phyloP scores from a whole-genome alignment of 371 early-diverging fungal species.

The Zopfochytrium polystomum region DNA sequence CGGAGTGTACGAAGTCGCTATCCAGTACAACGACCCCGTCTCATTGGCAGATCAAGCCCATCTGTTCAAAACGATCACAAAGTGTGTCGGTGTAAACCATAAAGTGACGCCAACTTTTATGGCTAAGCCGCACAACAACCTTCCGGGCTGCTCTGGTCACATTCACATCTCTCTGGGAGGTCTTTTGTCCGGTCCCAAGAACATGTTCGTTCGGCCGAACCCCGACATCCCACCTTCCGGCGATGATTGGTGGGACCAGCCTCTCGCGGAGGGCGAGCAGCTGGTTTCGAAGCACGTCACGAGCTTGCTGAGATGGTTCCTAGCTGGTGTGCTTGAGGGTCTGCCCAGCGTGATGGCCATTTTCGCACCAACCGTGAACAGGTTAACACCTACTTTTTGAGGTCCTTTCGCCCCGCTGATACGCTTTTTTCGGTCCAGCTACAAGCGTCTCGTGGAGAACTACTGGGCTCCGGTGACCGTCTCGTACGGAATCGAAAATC shows the following conservation, averaged over 20 bases:
- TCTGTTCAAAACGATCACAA: slow-evolving; percentile 75
- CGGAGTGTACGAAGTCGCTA: slow-evolving; percentile 81
- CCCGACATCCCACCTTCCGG: too few species aligned
- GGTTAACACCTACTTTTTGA: too few species aligned
- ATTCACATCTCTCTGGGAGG: slow-evolving; percentile 69
- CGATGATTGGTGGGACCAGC: slow-evolving; percentile 1
- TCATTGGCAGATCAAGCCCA: slow-evolving; percentile 71
- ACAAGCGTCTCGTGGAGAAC: slow-evolving; percentile 74
- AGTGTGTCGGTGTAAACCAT: slow-evolving; percentile 68
- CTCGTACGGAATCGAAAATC: slow-evolving; percentile 77
- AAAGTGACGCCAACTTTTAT: slow-evolving; percentile 77
- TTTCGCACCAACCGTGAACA: slow-evolving; percentile 79
- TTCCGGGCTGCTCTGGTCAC: slow-evolving; percentile 83
- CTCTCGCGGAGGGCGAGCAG: too few species aligned
- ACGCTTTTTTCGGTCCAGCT: too few species aligned
- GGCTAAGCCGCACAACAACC: slow-evolving; percentile 74
- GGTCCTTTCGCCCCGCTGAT: too few species aligned
- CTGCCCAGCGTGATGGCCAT: slow-evolving; percentile 73
- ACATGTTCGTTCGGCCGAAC: slow-evolving; percentile 10
- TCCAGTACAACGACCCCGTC: slow-evolving; percentile 63
- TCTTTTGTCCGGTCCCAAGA: slow-evolving; percentile 48
- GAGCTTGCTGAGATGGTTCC: slow-evolving; percentile 45
- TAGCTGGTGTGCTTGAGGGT: slow-evolving; percentile 72
- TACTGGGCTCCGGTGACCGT: slow-evolving; percentile 85
- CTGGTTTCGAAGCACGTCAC: background rate